A percentile compares a stretch with the other conserved stretches of the same genome.
These are phyloP conservation scores for Chenopodium album DNA, from an alignment of 148 eudicot genomes.

Conservation along the genomic window DNA sequence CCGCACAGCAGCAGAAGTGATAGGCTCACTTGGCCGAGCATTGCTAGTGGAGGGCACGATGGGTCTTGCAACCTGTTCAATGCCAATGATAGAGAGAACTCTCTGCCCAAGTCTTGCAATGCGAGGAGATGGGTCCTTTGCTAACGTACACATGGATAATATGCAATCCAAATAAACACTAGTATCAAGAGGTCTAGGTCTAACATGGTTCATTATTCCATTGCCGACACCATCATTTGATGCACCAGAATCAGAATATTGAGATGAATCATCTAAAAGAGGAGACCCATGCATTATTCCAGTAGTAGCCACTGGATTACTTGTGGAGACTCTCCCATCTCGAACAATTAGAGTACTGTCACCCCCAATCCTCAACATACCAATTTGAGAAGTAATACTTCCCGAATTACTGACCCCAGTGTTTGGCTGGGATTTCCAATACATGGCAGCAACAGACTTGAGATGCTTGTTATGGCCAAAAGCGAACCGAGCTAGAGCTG, in stretches of 20 bases:
- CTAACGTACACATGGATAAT: slow-evolving; percentile 69
- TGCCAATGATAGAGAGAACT: slow-evolving; percentile 77
- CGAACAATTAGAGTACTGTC: slow-evolving; percentile 52
- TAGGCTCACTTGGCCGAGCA: slow-evolving; percentile 51
- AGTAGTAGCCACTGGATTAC: slow-evolving; percentile 74
- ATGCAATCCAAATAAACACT: slow-evolving; percentile 69
- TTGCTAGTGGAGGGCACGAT: slow-evolving; percentile 44
- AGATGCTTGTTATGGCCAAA: slow-evolving; percentile 92
- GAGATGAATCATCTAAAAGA: slow-evolving; percentile 83
- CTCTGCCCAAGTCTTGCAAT: slow-evolving; percentile 78
- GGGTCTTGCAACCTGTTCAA: slow-evolving; percentile 80
- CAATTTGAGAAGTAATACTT: slow-evolving; percentile 64
- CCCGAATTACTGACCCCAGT: slow-evolving; percentile 63
- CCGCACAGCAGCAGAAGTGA: slow-evolving; percentile 37
- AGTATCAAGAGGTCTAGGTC: slow-evolving; percentile 64
- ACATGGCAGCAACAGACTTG: slow-evolving; percentile 77
- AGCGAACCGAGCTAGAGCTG: slow-evolving; percentile 95
- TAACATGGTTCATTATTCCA: slow-evolving; percentile 59
- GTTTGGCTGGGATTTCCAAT: slow-evolving; percentile 73
- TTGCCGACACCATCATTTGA: slow-evolving; percentile 51
- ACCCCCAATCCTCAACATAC: slow-evolving; percentile 59
- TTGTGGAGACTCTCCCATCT: slow-evolving; percentile 79
- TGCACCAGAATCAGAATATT: slow-evolving; percentile 84
- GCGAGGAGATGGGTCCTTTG: slow-evolving; percentile 94
- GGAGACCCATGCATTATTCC: slow-evolving; percentile 95